These are phyloP conservation scores for Trypanosomatidae sp. DNA, from an alignment of 208 protist species.

Conservation along the genomic window DNA sequence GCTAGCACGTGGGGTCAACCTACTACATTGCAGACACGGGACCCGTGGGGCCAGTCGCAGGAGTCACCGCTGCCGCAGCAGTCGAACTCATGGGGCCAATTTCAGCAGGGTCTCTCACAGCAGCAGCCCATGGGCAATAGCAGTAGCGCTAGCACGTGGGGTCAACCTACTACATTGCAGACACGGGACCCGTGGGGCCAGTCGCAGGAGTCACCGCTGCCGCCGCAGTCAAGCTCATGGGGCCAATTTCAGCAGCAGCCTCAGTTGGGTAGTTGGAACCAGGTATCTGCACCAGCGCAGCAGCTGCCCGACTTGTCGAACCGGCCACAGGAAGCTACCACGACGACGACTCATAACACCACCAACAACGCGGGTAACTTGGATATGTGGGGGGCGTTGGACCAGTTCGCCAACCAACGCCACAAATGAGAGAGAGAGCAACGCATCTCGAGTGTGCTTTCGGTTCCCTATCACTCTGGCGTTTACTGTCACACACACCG, in stretches of 20 bases:
- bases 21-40: neutral
- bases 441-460: neutral
- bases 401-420: slow-evolving; percentile 38
- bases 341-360: slow-evolving; percentile 9
- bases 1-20: slow-evolving; percentile 5
- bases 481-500: neutral
- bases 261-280: slow-evolving; percentile 25
- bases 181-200: slow-evolving; percentile 3
- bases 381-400: slow-evolving; percentile 45
- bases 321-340: slow-evolving; percentile 5
- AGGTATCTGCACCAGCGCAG: slow-evolving; percentile 12
- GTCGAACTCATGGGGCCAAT: neutral
- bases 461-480: neutral
- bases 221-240: slow-evolving; percentile 8
- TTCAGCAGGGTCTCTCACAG: slow-evolving; percentile 7
- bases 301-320: slow-evolving; percentile 12
- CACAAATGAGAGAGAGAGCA: slow-evolving; percentile 17
- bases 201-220: slow-evolving; percentile 10
- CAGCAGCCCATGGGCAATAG: slow-evolving; percentile 2
- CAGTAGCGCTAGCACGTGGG: neutral
- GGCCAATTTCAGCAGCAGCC: slow-evolving; percentile 26
- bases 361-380: neutral
- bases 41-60: slow-evolving; percentile 8
- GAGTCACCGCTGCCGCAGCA: slow-evolving; percentile 8
- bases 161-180: neutral